Evolutionary conservation across 2,329 filamentous ascomycete genomes (phyloP), one percentile per base, ranked within the genome.

Genomic region (Didymella sp.): DNA sequence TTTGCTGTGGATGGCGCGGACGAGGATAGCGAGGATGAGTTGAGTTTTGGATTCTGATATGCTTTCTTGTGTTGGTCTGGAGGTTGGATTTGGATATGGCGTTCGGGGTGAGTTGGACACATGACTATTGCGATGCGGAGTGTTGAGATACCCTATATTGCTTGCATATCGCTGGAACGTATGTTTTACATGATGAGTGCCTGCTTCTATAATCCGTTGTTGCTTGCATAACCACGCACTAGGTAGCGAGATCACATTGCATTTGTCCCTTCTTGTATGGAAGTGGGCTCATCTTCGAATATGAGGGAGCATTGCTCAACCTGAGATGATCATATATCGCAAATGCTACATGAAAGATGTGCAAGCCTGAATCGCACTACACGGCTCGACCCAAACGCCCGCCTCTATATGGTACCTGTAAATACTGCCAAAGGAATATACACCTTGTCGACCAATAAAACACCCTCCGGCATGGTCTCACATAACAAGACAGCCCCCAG

Each of bases 401-500:
- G 5, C 33, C 15, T 54, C 51, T 54, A 54, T 52, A 45, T 48
- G 28, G 12, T 31, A 28, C 27, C 28, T 24, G 33, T 30, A 27
- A 27, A 27, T 9, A 27, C 25, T 27, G 5, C 30, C 6, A 31
- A 31, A 15, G 30, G 13, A 11, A 25, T 6, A 25, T 45, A 31
- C 25, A 19, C 17, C 25, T 27, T 9, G 25, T 27, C n/a, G n/a
- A n/a, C n/a, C 25, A 27, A 27, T 5, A 27, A 27, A 27, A 27
- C 9, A 9, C 37, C 11, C 21, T 15, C 11, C 28, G 22, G 6
- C 51, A 31, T 15, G 1, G 7, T 11, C 38, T 80, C 74, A 82
- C 80, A 82, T 82, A 33, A 82, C 75, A 41, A 69, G 60, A 62
- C 80, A 82, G 22, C 79, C 78, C 25, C 79, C 73, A 43, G 76